Conservation (phyloP, 2,329 filamentous ascomycete genomes). For the Chaetomium strumarium region DNA sequence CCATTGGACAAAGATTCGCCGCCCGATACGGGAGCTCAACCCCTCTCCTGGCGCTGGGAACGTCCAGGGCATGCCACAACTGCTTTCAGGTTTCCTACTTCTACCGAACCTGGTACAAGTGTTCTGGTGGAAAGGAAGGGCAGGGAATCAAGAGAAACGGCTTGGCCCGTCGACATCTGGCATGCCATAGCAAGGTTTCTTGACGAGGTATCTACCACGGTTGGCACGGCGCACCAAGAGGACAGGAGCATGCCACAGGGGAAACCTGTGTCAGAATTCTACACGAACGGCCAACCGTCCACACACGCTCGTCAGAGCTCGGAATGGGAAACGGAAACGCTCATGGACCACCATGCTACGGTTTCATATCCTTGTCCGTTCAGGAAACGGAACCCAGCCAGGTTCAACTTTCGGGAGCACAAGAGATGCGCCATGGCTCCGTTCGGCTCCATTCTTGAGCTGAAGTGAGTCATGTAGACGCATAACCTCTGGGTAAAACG, state of each 20-base stretch:
- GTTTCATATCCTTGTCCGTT: conserved; percentile 34
- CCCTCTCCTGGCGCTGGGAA: neutral
- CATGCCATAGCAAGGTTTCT: neutral
- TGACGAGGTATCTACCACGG: neutral
- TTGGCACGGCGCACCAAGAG: neutral
- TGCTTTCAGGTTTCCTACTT: no score
- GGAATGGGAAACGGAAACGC: conserved; percentile 13
- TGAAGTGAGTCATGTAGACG: conserved; percentile 29
- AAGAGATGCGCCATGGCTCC: conserved; percentile 40
- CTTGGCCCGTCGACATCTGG: neutral
- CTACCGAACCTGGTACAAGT: neutral
- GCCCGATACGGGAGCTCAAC: neutral
- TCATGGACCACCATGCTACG: neutral
- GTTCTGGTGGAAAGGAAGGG: neutral
- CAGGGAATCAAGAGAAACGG: neutral
- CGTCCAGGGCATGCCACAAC: no score
- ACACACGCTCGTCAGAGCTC: neutral
- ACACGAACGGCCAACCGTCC: neutral
- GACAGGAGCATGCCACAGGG: neutral
- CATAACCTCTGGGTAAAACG: neutral
- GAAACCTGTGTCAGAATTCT: neutral
- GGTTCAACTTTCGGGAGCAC: conserved; percentile 42
- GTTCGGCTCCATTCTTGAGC: conserved; percentile 37
- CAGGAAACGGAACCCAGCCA: conserved; percentile 38
- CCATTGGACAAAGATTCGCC: neutral